Evolutionary conservation across 768 basidiomycete genomes (phyloP).

Genomic region (Nevesoporus exiguus): DNA sequence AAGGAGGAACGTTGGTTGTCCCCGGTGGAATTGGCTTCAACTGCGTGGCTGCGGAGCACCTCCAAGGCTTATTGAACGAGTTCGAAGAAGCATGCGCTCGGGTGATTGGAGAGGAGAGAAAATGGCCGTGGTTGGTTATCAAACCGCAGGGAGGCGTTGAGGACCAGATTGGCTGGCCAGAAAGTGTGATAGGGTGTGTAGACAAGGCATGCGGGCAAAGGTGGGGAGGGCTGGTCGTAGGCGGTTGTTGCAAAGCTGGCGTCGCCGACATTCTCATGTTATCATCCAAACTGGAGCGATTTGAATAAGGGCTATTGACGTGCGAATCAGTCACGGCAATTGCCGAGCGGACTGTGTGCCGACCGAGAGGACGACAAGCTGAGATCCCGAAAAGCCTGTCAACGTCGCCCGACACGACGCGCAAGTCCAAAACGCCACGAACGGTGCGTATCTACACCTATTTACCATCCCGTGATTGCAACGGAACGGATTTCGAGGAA

Average conservation of each 20-base stretch:
- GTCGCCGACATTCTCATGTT: constrained; percentile 47
- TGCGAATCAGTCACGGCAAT: constrained; percentile 21
- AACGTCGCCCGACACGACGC: constrained; percentile 42
- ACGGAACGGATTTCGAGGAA: constrained; percentile 2
- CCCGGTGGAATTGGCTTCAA: constrained; percentile 71
- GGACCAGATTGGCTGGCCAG: constrained; percentile 35
- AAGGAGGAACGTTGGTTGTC: constrained; percentile 17
- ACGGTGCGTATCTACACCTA: constrained; percentile 37
- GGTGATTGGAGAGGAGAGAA: constrained; percentile 7
- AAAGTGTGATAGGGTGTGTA: constrained; percentile 27
- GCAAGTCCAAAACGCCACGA: constrained; percentile 34
- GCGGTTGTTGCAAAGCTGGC: constrained; percentile 67
- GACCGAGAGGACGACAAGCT: constrained; percentile 18
- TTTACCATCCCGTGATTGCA: constrained; percentile 2
- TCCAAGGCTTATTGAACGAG: constrained; percentile 39
- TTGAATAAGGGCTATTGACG: constrained; percentile 15
- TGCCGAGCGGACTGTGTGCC: constrained; percentile 21
- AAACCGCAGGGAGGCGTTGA: constrained; percentile 64
- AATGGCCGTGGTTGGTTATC: constrained; percentile 53
- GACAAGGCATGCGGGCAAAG: constrained; percentile 13
- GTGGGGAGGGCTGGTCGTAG: constrained; percentile 56
- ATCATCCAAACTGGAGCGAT: neutral
- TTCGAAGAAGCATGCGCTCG: constrained; percentile 29
- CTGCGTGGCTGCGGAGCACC: constrained; percentile 52
- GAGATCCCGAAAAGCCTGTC: constrained; percentile 30